phyloP scores from a whole-genome alignment of 805 yeast species.

The Scheffersomyces spartinae region DNA sequence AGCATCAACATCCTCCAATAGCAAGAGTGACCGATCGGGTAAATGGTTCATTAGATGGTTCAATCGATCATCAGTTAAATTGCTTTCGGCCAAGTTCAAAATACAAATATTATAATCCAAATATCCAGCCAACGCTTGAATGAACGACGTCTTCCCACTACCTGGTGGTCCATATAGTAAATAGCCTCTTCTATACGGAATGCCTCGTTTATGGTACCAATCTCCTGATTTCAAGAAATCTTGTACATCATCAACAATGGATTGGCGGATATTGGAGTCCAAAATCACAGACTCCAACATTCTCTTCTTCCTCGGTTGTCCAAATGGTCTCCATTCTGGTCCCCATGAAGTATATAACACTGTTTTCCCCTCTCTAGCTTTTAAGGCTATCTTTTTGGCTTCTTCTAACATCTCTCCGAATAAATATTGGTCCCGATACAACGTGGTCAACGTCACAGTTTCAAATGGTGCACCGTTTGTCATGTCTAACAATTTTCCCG shows the following conservation, averaged over 20 bases:
- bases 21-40: conserved; percentile 75
- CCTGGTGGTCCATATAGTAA: conserved; percentile 96
- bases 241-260: conserved; percentile 56
- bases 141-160: conserved; percentile 89
- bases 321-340: conserved; percentile 98
- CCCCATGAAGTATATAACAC: conserved; percentile 94
- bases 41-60: conserved; percentile 95
- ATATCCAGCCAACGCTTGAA: conserved; percentile 94
- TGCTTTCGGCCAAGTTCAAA: conserved; percentile 79
- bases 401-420: conserved; percentile 66
- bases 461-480: conserved; percentile 91
- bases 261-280: conserved; percentile 62
- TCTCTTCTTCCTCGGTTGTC: conserved; percentile 86
- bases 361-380: conserved; percentile 82
- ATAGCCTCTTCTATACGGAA: conserved; percentile 93
- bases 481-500: conserved; percentile 79
- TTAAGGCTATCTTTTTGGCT: conserved; percentile 75
- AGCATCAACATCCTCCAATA: conserved; percentile 91
- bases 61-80: conserved; percentile 86
- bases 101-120: conserved; percentile 93
- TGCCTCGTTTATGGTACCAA: conserved; percentile 96
- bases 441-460: conserved; percentile 86
- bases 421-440: conserved; percentile 67
- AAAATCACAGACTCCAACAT: conserved; percentile 75
- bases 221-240: conserved; percentile 72